Base-by-base conservation (phyloP, 2,329 filamentous ascomycete species). In the Acephala macrosclerotiorum region DNA sequence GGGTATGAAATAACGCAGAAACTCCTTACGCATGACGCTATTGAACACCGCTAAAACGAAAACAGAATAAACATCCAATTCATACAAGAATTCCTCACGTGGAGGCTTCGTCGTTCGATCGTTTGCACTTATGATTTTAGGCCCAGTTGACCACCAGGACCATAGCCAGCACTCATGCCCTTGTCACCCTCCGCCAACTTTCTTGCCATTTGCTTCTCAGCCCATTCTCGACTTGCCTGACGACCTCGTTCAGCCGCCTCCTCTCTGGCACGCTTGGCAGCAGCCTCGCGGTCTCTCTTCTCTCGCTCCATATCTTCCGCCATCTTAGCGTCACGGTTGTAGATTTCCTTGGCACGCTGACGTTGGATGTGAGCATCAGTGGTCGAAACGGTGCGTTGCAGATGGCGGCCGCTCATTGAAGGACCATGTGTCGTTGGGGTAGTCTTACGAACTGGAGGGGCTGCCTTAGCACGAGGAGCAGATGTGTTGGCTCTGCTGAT, bases 211-310 rank as follows among this genome's bases (percentile, higher is more conserved):
- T 85, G 84, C 77, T 84, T 87, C 74, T 88, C 86, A 12, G 87
- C 87, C 87, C 87, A 89, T 71, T 88, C 85, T 38, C 87, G 82
- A 69, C 86, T 86, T 65, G 85, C 81, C 74, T 82, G 80, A 61
- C 87, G 82, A 61, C 86, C 87, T 72, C 85, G 81, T 76, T 90
- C 87, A 11, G 88, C 87, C 26, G 88, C 88, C 71, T 87, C 80
- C 71, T 87, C 83, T 53, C 88, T 80, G 8, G 87, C 87, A 62
- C 80, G 72, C 72, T 83, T 86, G 16, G 87, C 83, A 42, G 81
- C 79, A 57, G 78, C 76, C 70, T 89, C 87, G 38, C 86, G 82
- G 66, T 86, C 84, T 9, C 80, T 80, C 70, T 80, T 84, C 74
- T 87, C 87, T 11, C 80, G 80, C 68, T 86, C 83, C 58, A 82